A percentile compares a stretch with the other conserved stretches of the same genome.
Evolutionary conservation across 2,329 filamentous ascomycete genomes (phyloP).

Genomic region (Lecanosticta acicola): DNA sequence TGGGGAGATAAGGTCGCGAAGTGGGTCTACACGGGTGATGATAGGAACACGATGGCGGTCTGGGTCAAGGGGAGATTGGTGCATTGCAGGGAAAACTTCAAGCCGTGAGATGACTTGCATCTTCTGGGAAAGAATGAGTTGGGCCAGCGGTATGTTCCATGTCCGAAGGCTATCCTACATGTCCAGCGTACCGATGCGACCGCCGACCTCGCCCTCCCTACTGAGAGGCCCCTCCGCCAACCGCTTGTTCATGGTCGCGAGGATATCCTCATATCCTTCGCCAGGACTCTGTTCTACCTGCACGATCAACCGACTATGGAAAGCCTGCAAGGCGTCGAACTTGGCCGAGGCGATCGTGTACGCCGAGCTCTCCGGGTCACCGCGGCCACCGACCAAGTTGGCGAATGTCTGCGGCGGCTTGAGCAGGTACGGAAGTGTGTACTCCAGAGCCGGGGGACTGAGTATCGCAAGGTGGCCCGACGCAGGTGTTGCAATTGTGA

Average conservation of each 20-base stretch:
- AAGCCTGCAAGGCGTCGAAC: conserved; percentile 49
- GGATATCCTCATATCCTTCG: conserved; percentile 36
- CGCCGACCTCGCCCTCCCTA: conserved; percentile 37
- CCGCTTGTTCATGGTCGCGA: conserved; percentile 38
- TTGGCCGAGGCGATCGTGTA: conserved; percentile 54
- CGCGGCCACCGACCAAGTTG: conserved; percentile 54
- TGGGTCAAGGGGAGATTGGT: conserved; percentile 86
- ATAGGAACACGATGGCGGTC: conserved; percentile 79
- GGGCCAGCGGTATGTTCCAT: no score
- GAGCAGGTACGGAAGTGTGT: conserved; percentile 52
- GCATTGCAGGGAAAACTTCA: conserved; percentile 46
- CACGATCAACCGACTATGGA: conserved; percentile 43
- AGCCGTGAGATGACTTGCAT: conserved; percentile 3
- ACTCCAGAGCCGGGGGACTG: conserved; percentile 46
- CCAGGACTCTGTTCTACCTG: conserved; percentile 27
- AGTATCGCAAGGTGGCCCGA: conserved; percentile 49
- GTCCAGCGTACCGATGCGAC: conserved; percentile 44
- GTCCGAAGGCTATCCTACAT: no score
- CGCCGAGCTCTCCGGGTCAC: conserved; percentile 52
- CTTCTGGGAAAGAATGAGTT: background rate
- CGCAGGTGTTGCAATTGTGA: conserved; percentile 30
- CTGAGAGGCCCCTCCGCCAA: conserved; percentile 41
- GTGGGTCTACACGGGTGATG: conserved; percentile 92
- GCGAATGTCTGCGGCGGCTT: conserved; percentile 52
- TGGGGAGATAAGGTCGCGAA: conserved; percentile 84